A percentile compares a stretch with the other conserved stretches of the same genome.
phyloP scores from a whole-genome alignment of 2,329 filamentous ascomycete species.

The Thelonectria olida region DNA sequence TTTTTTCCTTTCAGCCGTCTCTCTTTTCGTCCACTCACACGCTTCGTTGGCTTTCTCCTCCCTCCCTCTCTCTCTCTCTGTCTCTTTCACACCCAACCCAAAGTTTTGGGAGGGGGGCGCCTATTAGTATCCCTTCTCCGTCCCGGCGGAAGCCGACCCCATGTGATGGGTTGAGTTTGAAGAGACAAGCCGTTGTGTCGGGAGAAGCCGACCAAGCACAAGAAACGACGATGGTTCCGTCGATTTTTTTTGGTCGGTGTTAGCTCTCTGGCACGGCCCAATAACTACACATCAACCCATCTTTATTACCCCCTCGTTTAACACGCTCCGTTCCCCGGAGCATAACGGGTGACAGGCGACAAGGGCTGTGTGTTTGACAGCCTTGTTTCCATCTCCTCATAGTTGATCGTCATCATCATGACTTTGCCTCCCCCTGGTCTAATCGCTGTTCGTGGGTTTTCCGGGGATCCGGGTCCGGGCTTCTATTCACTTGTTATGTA shows the following conservation, averaged over 20 bases:
- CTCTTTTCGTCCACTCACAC: background rate
- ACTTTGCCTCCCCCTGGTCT: slow-evolving; percentile 13
- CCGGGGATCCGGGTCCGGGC: slow-evolving; percentile 38
- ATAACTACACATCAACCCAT: slow-evolving; percentile 7
- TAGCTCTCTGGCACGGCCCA: background rate
- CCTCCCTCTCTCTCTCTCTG: background rate
- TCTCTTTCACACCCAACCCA: slow-evolving; percentile 2
- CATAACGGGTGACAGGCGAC: slow-evolving; percentile 4
- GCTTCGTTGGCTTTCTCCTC: background rate
- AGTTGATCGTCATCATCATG: slow-evolving; percentile 25
- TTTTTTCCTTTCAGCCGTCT: slow-evolving; percentile 10
- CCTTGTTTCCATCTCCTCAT: slow-evolving; percentile 25
- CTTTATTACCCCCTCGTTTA: background rate
- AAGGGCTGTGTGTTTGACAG: slow-evolving; percentile 6
- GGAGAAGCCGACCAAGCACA: slow-evolving; percentile 10
- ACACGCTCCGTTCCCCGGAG: background rate
- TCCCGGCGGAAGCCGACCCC: slow-evolving; percentile 16
- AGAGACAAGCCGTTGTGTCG: slow-evolving; percentile 24
- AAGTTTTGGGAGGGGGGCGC: slow-evolving; percentile 12
- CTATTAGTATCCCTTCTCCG: background rate
- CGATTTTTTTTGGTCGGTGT: background rate
- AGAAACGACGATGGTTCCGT: background rate
- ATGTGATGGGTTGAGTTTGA: slow-evolving; percentile 11
- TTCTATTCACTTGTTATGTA: background rate
- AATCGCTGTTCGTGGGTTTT: slow-evolving; percentile 19